Evolutionary conservation across 2,329 filamentous ascomycete species (phyloP).

Genomic region (Aspergillus floridensis): DNA sequence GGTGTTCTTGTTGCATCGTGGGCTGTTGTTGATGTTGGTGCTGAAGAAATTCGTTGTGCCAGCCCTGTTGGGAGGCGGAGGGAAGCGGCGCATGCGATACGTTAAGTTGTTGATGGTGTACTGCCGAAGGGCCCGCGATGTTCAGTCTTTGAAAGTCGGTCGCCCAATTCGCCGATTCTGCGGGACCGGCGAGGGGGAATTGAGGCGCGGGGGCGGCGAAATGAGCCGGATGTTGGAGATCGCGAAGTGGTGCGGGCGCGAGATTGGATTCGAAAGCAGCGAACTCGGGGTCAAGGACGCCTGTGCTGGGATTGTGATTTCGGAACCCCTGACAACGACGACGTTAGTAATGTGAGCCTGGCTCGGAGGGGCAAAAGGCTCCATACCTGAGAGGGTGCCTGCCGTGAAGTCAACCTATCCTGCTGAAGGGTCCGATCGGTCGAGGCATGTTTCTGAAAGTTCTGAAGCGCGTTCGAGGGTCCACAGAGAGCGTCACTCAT

Average conservation of each 20-base stretch:
- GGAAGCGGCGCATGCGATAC: conserved; percentile 37
- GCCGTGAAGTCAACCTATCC: conserved; percentile 61
- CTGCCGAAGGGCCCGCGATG: conserved; percentile 38
- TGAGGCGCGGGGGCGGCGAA: conserved; percentile 26
- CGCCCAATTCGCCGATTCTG: conserved; percentile 39
- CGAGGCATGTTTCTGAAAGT: conserved; percentile 67
- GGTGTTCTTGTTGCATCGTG: conserved; percentile 20
- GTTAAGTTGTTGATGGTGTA: conserved; percentile 51
- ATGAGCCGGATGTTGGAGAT: conserved; percentile 37
- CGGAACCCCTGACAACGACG: conserved; percentile 56
- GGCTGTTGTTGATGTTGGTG: conserved; percentile 34
- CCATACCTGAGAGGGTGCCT: conserved; percentile 54
- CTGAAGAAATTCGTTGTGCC: conserved; percentile 61
- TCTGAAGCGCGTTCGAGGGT: conserved; percentile 72
- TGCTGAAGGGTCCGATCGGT: conserved; percentile 70
- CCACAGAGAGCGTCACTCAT: conserved; percentile 71
- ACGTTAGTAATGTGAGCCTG: conserved; percentile 12
- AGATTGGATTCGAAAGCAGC: conserved; percentile 60
- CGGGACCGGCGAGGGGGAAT: conserved; percentile 23
- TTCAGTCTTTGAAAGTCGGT: conserved; percentile 48
- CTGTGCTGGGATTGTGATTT: conserved; percentile 54
- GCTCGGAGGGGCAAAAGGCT: conserved; percentile 12
- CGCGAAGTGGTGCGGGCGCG: conserved; percentile 32
- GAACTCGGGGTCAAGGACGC: conserved; percentile 64
- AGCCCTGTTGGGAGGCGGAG: conserved; percentile 40